Base-by-base conservation (phyloP, 1,284 basidiomycete genomes). In the Cryptococcus sp. region DNA sequence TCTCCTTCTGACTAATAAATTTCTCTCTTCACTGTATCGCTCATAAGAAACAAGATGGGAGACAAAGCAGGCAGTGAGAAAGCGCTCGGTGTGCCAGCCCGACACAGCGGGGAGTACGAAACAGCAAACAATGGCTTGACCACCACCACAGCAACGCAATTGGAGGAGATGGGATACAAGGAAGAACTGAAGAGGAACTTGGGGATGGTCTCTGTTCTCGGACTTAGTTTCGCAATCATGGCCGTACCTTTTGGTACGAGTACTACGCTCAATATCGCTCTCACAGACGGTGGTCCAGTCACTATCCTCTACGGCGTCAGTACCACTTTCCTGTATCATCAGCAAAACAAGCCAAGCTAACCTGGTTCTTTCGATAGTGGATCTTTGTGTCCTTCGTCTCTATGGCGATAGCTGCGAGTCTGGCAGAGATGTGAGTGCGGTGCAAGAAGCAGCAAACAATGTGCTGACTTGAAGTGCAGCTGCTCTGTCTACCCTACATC, bases 401-500 rank as follows among this genome's bases (percentile, higher is more conserved):
- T n/a, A 55, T 80, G 48, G 74, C 73, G 43, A 81, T 81, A 44
- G 78, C 79, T 2, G 70, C 78, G 0, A 78, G 75, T 54, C 67
- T 81, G 7, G 80, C 78, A 1, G 80, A 81, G 57, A 79, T 81
- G 70, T 73, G 34, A 59, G 71, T 59, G 34, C 13, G 16, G 11
- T 44, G 23, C 7, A 1, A 8, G 29, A 15, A 19, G 25, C 38
- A 37, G 7, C 37, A 19, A n/a, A 41, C 34, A 29, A 3, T 4
- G 16, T 5, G 19, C 17, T 29, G 37, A 46, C 62, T 63, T 50
- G 59, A 43, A 2, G 13, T 6, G 0, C 54, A 75, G 73, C 43
- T 80, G 79, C 58, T 79, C 77, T 7, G 78, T 79, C 25, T 81
- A 76, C 44, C 80, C 80, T 0, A 79, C 79, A 3, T 77, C 77